Conservation (phyloP, 257 asterid species). For the Pogostemon cablin region DNA sequence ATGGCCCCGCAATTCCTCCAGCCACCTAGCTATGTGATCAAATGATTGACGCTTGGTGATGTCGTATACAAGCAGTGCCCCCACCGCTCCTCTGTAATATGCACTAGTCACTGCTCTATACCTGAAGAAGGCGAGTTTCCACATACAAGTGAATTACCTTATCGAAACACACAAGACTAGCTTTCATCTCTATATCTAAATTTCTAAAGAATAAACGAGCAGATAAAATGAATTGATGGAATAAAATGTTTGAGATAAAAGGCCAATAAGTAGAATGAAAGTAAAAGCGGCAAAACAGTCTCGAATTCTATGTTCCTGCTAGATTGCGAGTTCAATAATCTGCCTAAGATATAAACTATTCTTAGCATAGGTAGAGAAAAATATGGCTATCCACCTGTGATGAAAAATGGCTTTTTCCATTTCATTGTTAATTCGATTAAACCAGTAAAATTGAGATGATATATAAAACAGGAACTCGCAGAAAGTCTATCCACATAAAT, state of each 20-base stretch:
- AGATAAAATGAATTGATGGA: background rate
- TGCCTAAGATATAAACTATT: too few relatives aligned
- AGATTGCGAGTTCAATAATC: too few relatives aligned
- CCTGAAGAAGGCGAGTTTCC: slow-evolving; percentile 46
- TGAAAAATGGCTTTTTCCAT: background rate
- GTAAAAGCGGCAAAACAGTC: too few relatives aligned
- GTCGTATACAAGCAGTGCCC: slow-evolving; percentile 92
- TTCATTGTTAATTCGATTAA: background rate
- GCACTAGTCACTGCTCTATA: slow-evolving; percentile 94
- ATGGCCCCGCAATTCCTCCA: slow-evolving; percentile 73
- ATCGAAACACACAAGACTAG: background rate
- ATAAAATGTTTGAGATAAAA: background rate
- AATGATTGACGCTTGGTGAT: slow-evolving; percentile 76
- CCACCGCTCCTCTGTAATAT: slow-evolving; percentile 91
- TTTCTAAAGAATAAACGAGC: background rate
- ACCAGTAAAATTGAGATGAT: background rate
- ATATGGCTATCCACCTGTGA: background rate
- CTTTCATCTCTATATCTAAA: background rate
- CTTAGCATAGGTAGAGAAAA: too few relatives aligned
- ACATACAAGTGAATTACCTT: slow-evolving; percentile 26
- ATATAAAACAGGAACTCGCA: background rate
- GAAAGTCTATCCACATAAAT: background rate
- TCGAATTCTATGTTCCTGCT: too few relatives aligned
- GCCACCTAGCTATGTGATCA: slow-evolving; percentile 83
- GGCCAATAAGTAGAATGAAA: background rate